Conservation (phyloP, 2,329 filamentous ascomycete species). For the Cytospora paraplurivora region DNA sequence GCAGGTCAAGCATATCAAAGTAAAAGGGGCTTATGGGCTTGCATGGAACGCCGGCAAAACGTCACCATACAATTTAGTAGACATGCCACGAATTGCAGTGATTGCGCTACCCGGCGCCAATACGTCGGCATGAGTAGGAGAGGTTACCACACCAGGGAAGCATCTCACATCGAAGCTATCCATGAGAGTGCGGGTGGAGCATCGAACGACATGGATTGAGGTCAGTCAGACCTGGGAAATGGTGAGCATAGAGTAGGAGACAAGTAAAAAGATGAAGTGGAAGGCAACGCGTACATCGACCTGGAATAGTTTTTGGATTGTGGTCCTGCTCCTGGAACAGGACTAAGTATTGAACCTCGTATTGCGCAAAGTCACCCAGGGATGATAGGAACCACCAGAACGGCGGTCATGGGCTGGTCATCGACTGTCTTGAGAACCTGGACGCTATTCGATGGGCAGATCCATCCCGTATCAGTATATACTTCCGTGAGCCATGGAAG, state of each 20-base stretch:
- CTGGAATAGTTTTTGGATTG: conserved; percentile 17
- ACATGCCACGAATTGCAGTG: conserved; percentile 14
- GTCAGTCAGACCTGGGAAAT: not conserved
- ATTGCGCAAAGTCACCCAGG: not conserved
- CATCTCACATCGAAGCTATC: conserved; percentile 13
- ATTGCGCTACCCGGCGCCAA: conserved; percentile 9
- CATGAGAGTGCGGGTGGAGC: conserved; percentile 16
- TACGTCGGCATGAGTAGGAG: conserved; percentile 7
- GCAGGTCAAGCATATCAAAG: conserved; percentile 4
- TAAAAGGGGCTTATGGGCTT: conserved; percentile 5
- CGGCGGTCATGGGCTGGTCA: not conserved
- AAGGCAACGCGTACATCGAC: conserved; percentile 18
- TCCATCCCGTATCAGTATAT: not conserved
- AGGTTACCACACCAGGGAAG: conserved; percentile 20
- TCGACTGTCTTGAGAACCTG: not conserved
- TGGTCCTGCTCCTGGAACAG: not conserved
- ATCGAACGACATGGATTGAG: conserved; percentile 21
- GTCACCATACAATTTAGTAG: conserved; percentile 22
- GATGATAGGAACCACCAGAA: not conserved
- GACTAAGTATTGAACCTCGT: not conserved
- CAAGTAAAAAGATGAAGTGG: conserved; percentile 8
- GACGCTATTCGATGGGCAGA: not conserved
- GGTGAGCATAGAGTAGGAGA: conserved; percentile 9
- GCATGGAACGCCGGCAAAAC: conserved; percentile 21
- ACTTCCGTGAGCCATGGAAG: not conserved